Evolutionary conservation across 805 yeast genomes (phyloP).

Genomic region (Ogataea trehaloabstinens): DNA sequence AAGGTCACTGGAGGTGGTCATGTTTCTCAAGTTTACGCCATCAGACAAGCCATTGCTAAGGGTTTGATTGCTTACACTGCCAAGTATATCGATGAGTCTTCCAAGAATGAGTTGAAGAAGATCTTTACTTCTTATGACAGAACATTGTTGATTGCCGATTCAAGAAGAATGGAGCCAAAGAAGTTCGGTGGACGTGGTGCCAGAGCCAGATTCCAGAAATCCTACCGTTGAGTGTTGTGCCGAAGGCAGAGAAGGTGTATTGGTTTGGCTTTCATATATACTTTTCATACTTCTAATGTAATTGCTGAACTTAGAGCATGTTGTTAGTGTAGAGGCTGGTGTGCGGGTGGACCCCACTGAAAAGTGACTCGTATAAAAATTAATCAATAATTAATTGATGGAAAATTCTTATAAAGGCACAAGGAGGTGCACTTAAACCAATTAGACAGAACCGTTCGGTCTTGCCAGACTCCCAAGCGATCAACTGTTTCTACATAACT

Average conservation of each 20-base stretch:
- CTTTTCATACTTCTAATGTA: constrained; percentile 1
- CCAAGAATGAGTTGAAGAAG: constrained; percentile 99
- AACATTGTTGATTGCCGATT: constrained; percentile 98
- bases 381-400: too few relatives aligned
- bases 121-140: constrained; percentile 97
- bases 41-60: constrained; percentile 99
- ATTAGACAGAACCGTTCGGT: too few relatives aligned
- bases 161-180: constrained; percentile 99
- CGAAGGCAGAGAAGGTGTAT: background rate
- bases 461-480: too few relatives aligned
- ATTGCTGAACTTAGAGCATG: constrained; percentile 2
- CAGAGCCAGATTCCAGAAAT: constrained; percentile 99
- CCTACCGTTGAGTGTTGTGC: constrained; percentile 82
- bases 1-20: constrained; percentile 99
- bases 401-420: too few relatives aligned
- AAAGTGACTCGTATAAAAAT: too few relatives aligned
- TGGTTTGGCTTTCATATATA: background rate
- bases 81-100: constrained; percentile 98
- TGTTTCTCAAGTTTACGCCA: constrained; percentile 99
- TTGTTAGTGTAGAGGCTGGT: too few relatives aligned
- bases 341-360: too few relatives aligned
- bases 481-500: too few relatives aligned
- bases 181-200: constrained; percentile 99
- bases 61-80: constrained; percentile 99
- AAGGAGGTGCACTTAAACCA: too few relatives aligned